Evolutionary conservation across 805 yeast species (phyloP).

Genomic region (Starmerella stellata): DNA sequence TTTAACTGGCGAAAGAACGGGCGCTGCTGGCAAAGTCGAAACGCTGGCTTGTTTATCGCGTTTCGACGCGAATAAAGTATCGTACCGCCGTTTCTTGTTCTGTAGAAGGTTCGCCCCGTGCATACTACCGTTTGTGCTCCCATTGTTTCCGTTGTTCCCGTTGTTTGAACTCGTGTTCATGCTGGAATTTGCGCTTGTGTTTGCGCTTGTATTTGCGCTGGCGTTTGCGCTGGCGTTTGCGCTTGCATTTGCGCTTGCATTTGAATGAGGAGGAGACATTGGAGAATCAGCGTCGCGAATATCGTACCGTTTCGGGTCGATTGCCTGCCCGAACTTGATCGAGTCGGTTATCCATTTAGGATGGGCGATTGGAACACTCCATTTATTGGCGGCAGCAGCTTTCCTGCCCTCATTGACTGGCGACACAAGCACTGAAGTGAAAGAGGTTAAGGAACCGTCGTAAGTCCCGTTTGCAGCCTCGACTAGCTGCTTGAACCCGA

Average conservation of each 20-base stretch:
- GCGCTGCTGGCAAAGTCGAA: neutral
- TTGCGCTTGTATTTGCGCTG: neutral
- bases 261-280: conserved; percentile 4
- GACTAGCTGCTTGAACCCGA: conserved; percentile 17
- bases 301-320: conserved; percentile 25
- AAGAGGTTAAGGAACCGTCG: conserved; percentile 17
- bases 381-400: conserved; percentile 24
- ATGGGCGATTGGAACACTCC: conserved; percentile 28
- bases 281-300: conserved; percentile 5
- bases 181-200: neutral
- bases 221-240: neutral
- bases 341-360: conserved; percentile 31
- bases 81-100: neutral
- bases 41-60: neutral
- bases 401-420: conserved; percentile 21
- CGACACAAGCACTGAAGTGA: conserved; percentile 21
- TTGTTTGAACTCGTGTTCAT: neutral
- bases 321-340: conserved; percentile 25
- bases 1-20: neutral
- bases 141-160: too few relatives aligned
- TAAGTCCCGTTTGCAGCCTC: conserved; percentile 23
- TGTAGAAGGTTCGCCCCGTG: neutral
- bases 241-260: neutral
- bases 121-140: neutral
- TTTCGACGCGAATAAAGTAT: neutral